A percentile compares a stretch with the other conserved stretches of the same genome.
phyloP scores from a whole-genome alignment of 163 green algal genomes.

The Scenedesmus sp. region DNA sequence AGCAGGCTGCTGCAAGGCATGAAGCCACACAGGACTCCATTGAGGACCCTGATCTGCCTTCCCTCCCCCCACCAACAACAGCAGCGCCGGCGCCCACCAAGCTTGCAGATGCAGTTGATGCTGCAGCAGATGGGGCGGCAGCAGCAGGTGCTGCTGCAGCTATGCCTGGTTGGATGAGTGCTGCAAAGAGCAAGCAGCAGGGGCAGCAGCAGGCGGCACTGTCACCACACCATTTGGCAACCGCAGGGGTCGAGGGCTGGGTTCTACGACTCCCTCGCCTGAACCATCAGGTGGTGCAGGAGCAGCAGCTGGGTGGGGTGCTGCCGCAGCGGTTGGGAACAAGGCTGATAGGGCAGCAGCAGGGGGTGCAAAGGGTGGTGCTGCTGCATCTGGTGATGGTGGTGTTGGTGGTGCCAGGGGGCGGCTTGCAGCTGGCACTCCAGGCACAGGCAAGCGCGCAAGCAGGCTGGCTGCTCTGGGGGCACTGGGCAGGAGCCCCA shows the following conservation, averaged over 20 bases:
- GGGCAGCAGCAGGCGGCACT: background rate
- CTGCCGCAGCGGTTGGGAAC: background rate
- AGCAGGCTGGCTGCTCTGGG: background rate
- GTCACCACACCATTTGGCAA: background rate
- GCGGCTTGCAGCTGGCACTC: background rate
- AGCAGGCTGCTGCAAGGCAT: background rate
- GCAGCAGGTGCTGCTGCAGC: background rate
- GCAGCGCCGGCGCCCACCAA: background rate
- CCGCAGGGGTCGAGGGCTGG: background rate
- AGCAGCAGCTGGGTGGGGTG: background rate
- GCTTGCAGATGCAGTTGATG: background rate
- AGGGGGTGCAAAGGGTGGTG: background rate
- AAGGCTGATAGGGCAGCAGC: background rate
- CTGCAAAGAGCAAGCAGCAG: background rate
- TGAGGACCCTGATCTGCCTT: background rate
- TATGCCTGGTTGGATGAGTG: slow-evolving; percentile 2
- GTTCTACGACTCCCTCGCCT: background rate
- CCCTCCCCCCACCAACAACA: background rate
- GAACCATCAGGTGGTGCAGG: background rate
- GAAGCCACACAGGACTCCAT: background rate
- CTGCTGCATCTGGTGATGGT: background rate
- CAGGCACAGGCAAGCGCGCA: background rate
- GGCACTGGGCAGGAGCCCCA: background rate
- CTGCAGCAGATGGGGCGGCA: background rate
- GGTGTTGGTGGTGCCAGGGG: background rate